Evolutionary conservation across 345 rosid genomes (phyloP).

Genomic region (Salix udensis): DNA sequence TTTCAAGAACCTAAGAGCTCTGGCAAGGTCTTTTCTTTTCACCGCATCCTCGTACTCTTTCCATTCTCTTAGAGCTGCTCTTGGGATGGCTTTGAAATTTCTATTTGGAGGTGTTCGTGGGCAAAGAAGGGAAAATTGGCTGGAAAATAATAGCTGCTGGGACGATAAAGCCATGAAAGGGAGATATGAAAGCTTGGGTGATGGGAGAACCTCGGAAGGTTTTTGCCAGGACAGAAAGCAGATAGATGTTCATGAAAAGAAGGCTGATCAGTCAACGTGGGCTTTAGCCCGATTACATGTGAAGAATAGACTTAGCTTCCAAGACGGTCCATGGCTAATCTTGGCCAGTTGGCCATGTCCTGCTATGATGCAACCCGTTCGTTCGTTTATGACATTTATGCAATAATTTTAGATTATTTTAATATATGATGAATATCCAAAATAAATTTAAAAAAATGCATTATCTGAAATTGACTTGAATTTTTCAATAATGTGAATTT

Average conservation of each 20-base stretch:
- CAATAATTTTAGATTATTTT: too few relatives aligned
- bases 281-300: background rate
- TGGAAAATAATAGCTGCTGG: slow-evolving; percentile 1
- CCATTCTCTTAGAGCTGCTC: slow-evolving; percentile 63
- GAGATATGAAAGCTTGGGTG: too few relatives aligned
- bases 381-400: background rate
- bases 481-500: too few relatives aligned
- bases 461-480: too few relatives aligned
- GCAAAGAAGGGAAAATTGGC: slow-evolving; percentile 7
- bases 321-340: background rate
- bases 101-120: slow-evolving; percentile 6
- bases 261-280: background rate
- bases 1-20: slow-evolving; percentile 74
- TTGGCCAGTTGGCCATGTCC: background rate
- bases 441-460: too few relatives aligned
- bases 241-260: background rate
- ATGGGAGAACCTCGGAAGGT: too few relatives aligned
- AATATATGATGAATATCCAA: too few relatives aligned
- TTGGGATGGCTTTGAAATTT: slow-evolving; percentile 17
- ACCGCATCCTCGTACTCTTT: slow-evolving; percentile 85
- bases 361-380: background rate
- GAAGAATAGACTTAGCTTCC: too few relatives aligned
- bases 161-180: too few relatives aligned
- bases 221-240: background rate
- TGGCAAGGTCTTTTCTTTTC: slow-evolving; percentile 73